Conservation (phyloP, 768 basidiomycete genomes). For the Roridomyces roridus region DNA sequence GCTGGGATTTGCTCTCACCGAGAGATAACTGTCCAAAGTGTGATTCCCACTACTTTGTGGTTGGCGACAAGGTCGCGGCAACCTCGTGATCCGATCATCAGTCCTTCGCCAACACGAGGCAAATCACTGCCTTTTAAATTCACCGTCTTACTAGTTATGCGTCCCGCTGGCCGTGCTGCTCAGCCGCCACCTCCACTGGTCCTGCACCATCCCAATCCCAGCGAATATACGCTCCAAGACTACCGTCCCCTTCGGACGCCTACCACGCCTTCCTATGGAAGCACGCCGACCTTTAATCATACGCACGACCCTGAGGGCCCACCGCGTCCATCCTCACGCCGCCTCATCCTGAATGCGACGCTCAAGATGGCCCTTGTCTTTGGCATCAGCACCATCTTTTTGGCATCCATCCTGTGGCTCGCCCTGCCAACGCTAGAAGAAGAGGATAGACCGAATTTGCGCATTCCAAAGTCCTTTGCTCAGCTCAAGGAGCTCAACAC, state of each 20-base stretch:
- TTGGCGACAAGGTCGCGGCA: too few relatives aligned
- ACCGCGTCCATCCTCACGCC: conserved; percentile 44
- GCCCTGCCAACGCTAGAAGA: conserved; percentile 81
- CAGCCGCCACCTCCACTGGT: conserved; percentile 6
- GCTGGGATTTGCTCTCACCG: too few relatives aligned
- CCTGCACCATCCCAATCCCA: conserved; percentile 42
- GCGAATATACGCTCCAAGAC: conserved; percentile 67
- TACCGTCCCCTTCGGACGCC: conserved; percentile 50
- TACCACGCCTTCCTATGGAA: conserved; percentile 58
- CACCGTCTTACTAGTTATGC: too few relatives aligned
- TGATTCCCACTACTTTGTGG: too few relatives aligned
- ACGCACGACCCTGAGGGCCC: conserved; percentile 23
- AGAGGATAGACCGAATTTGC: conserved; percentile 75
- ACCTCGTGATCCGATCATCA: too few relatives aligned
- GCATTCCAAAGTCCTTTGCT: conserved; percentile 86
- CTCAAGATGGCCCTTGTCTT: conserved; percentile 87
- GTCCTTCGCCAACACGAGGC: too few relatives aligned
- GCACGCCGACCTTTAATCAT: conserved; percentile 50
- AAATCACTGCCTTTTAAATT: too few relatives aligned
- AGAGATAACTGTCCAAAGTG: too few relatives aligned
- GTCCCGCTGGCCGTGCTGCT: too few relatives aligned
- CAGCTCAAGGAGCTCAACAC: conserved; percentile 86
- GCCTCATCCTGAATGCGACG: conserved; percentile 79
- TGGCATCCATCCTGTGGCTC: conserved; percentile 81
- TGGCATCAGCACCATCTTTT: conserved; percentile 65